These are phyloP conservation scores for Cercophora sp. DNA, from an alignment of 495 filamentous ascomycete genomes.

Conservation along the genomic window DNA sequence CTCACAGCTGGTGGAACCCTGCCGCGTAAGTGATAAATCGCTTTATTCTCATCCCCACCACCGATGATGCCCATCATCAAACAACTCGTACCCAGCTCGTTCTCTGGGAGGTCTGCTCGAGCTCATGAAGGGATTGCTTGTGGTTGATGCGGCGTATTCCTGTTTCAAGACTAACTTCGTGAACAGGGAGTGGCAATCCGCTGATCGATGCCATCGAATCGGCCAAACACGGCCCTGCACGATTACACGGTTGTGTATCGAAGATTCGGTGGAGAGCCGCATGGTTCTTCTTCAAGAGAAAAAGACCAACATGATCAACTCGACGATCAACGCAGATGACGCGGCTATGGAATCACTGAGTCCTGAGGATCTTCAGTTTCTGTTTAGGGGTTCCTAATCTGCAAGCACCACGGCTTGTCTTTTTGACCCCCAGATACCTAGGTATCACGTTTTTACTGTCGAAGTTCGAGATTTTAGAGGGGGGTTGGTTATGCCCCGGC, in stretches of 20 bases:
- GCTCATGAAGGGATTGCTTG: too few species aligned
- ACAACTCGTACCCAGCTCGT: too few species aligned
- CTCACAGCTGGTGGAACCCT: conserved; percentile 91
- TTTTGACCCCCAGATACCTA: neutral
- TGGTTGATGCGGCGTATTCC: too few species aligned
- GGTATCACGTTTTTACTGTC: too few species aligned
- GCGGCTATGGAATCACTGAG: conserved; percentile 82
- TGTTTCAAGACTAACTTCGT: neutral
- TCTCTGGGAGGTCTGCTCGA: too few species aligned
- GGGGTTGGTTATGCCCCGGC: too few species aligned
- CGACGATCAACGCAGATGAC: conserved; percentile 89
- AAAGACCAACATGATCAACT: conserved; percentile 93
- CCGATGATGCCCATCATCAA: neutral
- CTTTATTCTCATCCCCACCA: neutral
- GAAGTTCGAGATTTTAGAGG: too few species aligned
- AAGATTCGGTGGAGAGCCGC: conserved; percentile 90
- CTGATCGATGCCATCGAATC: conserved; percentile 95
- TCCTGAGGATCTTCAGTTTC: conserved; percentile 88
- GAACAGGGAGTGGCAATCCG: conserved; percentile 81
- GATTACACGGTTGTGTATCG: conserved; percentile 90
- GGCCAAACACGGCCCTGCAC: conserved; percentile 89
- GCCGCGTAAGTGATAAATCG: conserved; percentile 52
- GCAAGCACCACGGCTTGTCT: neutral
- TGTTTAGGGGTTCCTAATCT: conserved; percentile 64
- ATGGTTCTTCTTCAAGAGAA: conserved; percentile 96